These are phyloP conservation scores for Starmerella vaccinii DNA, from an alignment of 805 yeast genomes.

Conservation along the genomic window DNA sequence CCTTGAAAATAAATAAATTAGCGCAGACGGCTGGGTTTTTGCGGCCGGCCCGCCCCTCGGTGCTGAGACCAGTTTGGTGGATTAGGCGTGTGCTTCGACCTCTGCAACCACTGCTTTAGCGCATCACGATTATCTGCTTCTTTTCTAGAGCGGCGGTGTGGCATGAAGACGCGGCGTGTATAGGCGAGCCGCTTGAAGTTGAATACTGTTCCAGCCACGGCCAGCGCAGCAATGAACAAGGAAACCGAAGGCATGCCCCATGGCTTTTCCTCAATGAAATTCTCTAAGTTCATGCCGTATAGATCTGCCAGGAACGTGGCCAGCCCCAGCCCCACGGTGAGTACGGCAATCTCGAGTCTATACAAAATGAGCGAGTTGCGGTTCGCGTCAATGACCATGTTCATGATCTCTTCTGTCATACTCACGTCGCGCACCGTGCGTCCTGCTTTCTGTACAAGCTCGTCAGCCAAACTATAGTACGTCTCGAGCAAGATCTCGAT, in stretches of 20 bases:
- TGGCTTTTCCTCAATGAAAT: slow-evolving; percentile 74
- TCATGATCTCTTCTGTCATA: slow-evolving; percentile 87
- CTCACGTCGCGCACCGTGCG: slow-evolving; percentile 71
- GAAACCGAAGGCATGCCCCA: slow-evolving; percentile 53
- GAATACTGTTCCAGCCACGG: slow-evolving; percentile 39
- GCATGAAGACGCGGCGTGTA: slow-evolving; percentile 62
- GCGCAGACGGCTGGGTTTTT: neutral
- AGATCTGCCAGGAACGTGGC: slow-evolving; percentile 81
- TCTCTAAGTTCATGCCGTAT: slow-evolving; percentile 91
- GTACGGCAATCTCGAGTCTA: slow-evolving; percentile 71
- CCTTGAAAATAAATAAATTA: neutral
- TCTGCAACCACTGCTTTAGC: slow-evolving; percentile 18
- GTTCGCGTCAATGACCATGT: slow-evolving; percentile 81
- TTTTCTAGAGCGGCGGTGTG: slow-evolving; percentile 12
- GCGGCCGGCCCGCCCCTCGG: neutral
- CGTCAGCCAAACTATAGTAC: slow-evolving; percentile 85
- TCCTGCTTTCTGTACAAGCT: slow-evolving; percentile 83
- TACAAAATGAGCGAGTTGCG: slow-evolving; percentile 82
- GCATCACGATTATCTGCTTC: slow-evolving; percentile 10
- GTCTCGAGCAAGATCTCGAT: slow-evolving; percentile 81
- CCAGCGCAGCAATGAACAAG: slow-evolving; percentile 37
- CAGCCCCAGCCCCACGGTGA: slow-evolving; percentile 73
- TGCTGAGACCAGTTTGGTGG: neutral
- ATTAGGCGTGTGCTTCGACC: slow-evolving; percentile 7
- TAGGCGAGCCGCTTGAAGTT: slow-evolving; percentile 50